Base-by-base conservation (phyloP, 257 asterid species). In the Solanum chilense region DNA sequence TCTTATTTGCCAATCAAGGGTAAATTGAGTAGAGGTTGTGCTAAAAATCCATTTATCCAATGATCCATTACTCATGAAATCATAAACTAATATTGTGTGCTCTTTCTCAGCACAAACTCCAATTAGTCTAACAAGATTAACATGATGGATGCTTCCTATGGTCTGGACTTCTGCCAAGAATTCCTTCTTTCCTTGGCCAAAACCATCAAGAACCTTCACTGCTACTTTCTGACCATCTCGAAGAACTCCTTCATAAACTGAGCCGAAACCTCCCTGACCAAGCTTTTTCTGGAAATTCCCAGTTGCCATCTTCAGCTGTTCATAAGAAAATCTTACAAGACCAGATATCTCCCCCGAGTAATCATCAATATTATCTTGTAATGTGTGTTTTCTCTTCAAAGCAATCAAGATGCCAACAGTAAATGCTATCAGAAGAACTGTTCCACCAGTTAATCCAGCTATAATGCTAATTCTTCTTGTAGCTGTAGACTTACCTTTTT, bases 41-140 rank as follows among this genome's bases (percentile, higher is more conserved):
- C 14, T 12, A 60, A 73, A 86, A 12, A 86, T 88, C 90, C 89
- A 90, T 68, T 85, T 88, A 7, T 90, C 92, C 33, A 90, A 29
- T 18, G 90, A 90, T 45, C 90, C 90, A 44, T 88, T 90, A 39
- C 71, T 62, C 92, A 90, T 86, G 78, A 82, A 83, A 83, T 88
- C 92, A 56, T 90, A 88, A 64, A 90, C 88, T 45, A 90, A 74
- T 64, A 90, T 85, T 60, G 86, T 82, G 45, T 86, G 90, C 25
- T 88, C 85, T 81, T 86, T 90, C 27, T 88, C 91, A 15, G 92
- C 88, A 64, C 89, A 89, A 23, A 86, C 85, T 8, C 91, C 91
- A 25, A 89, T 42, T 85, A 87, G 52, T 41, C 82, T 86, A 20
- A 88, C 92, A 47, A 90, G 68, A 86, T 88, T 88, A 31, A 90